A percentile compares a stretch with the other conserved stretches of the same genome.
Conservation (phyloP, 257 asterid genomes). For the Striga asiatica region DNA sequence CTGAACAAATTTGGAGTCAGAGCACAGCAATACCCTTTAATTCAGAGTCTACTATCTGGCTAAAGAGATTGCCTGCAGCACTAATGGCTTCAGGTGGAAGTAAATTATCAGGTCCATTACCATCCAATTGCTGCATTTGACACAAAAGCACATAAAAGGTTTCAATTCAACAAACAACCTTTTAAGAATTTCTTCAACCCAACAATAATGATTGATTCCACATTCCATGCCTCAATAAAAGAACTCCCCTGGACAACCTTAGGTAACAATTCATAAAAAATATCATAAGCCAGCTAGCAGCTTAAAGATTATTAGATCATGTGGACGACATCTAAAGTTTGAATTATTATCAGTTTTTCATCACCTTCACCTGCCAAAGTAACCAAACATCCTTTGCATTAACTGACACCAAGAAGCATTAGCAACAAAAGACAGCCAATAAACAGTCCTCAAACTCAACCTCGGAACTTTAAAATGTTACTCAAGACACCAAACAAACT, state of each 20-base stretch:
- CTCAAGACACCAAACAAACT: not conserved
- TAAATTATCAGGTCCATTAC: conserved; percentile 29
- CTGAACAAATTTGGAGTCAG: not conserved
- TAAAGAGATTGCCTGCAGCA: conserved; percentile 79
- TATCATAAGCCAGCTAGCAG: conserved; percentile 3
- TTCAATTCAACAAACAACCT: conserved; percentile 6
- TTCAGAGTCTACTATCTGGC: conserved; percentile 74
- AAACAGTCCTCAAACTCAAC: conserved; percentile 6
- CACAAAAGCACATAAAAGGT: conserved; percentile 16
- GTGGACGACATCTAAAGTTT: not conserved
- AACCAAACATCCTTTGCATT: conserved; percentile 2
- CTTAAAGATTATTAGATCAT: not conserved
- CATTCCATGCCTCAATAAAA: not conserved
- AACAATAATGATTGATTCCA: not conserved
- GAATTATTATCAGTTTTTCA: not conserved
- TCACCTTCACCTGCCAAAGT: conserved; percentile 8
- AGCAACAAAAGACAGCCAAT: not conserved
- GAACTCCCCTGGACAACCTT: not conserved
- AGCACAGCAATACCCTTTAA: conserved; percentile 46
- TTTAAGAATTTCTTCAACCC: conserved; percentile 3
- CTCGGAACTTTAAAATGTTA: conserved; percentile 1
- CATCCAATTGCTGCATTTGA: conserved; percentile 53
- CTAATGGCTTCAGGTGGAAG: conserved; percentile 75
- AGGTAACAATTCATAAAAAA: not conserved
- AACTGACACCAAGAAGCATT: conserved; percentile 7